Conservation (phyloP, 2,329 filamentous ascomycete species). For the Thyridium curvatum region DNA sequence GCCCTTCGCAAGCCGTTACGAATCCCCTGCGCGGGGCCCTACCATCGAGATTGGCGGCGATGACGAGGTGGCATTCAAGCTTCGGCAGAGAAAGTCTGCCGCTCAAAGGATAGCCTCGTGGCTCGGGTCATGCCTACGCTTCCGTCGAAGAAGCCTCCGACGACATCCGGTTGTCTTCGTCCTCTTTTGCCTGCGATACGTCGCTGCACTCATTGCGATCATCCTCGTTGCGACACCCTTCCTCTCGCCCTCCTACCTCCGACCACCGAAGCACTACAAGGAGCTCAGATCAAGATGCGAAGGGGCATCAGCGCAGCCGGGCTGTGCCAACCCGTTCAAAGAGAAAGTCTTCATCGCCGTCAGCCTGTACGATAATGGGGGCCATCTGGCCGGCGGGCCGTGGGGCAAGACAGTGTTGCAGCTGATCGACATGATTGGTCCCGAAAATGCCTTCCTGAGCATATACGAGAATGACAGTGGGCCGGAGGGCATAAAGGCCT, state of each 20-base stretch:
- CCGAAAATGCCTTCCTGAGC: conserved; percentile 63
- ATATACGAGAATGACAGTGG: conserved; percentile 70
- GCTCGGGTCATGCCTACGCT: background rate
- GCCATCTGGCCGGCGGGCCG: conserved; percentile 51
- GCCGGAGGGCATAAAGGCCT: conserved; percentile 43
- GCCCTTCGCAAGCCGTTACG: background rate
- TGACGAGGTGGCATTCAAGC: background rate
- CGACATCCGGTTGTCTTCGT: background rate
- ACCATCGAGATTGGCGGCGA: background rate
- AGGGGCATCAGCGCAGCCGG: conserved; percentile 14
- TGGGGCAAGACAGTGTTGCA: conserved; percentile 59
- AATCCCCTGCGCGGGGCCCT: too few species aligned
- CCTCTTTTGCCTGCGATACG: too few species aligned
- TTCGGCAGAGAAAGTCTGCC: background rate
- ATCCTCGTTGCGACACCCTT: conserved; percentile 18
- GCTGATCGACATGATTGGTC: conserved; percentile 59
- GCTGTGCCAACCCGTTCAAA: conserved; percentile 33
- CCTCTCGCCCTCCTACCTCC: conserved; percentile 36
- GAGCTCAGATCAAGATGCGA: conserved; percentile 22
- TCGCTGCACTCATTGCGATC: conserved; percentile 39
- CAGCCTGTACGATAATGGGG: conserved; percentile 60
- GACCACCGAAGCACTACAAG: conserved; percentile 29
- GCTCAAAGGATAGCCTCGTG: background rate
- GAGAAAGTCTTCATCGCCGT: conserved; percentile 71
- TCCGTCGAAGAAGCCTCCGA: background rate